Conservation (phyloP, 129 eudicot genomes). For the Tagetes patula region DNA sequence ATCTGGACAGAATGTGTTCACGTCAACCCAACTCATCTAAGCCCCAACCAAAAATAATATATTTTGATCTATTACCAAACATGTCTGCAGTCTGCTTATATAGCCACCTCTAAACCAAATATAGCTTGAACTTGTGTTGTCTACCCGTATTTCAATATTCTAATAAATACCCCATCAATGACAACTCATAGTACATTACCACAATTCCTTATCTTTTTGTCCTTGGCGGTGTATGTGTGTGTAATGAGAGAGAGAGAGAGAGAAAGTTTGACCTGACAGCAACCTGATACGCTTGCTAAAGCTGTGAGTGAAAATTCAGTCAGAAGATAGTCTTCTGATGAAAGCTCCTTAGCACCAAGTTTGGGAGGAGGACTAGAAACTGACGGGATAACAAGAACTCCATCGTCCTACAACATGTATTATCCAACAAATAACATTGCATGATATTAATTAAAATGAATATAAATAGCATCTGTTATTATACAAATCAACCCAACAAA, state of each 20-base stretch:
- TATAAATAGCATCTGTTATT: not conserved
- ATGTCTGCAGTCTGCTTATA: not conserved
- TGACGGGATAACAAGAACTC: constrained; percentile 82
- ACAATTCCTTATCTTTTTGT: not conserved
- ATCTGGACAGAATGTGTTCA: not conserved
- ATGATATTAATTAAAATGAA: no score
- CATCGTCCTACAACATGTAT: constrained; percentile 65
- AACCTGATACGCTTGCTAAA: constrained; percentile 90
- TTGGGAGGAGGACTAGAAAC: constrained; percentile 66
- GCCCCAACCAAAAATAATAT: not conserved
- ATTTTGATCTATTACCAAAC: not conserved
- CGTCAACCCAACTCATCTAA: not conserved
- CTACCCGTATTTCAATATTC: constrained; percentile 7
- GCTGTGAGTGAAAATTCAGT: constrained; percentile 50
- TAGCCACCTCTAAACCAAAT: constrained; percentile 1
- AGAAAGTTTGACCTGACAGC: constrained; percentile 73
- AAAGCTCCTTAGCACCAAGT: constrained; percentile 66
- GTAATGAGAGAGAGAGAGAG: constrained; percentile 27
- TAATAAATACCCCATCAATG: constrained; percentile 10
- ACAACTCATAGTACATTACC: not conserved
- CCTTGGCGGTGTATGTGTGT: not conserved
- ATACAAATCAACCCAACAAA: constrained; percentile 5
- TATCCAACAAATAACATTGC: constrained; percentile 16
- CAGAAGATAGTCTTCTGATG: constrained; percentile 56
- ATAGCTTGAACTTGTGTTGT: not conserved